Conservation (phyloP, 257 asterid species). For the Phtheirospermum japonicum region DNA sequence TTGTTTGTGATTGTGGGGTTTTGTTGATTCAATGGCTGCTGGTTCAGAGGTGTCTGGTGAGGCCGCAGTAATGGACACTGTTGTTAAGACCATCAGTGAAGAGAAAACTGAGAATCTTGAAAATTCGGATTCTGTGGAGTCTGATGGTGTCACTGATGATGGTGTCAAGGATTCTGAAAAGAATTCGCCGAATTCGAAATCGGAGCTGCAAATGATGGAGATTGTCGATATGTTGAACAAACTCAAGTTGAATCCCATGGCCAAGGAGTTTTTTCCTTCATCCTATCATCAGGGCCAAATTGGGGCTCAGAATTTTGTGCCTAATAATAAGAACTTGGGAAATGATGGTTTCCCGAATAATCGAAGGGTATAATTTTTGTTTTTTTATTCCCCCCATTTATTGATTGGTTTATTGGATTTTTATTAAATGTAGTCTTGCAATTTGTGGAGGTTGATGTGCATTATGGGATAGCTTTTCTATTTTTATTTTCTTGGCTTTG, state of each 20-base stretch:
- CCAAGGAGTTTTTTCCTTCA: constrained; percentile 86
- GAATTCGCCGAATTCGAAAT: constrained; percentile 38
- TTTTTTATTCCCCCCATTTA: constrained; percentile 11
- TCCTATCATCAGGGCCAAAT: constrained; percentile 50
- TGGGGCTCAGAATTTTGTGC: constrained; percentile 40
- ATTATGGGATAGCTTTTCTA: constrained; percentile 6
- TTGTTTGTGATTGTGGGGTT: constrained; percentile 25
- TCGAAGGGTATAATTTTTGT: constrained; percentile 53
- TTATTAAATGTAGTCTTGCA: not conserved
- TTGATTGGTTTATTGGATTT: constrained; percentile 20
- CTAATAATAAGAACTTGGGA: constrained; percentile 40
- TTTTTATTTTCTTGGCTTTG: too few relatives aligned
- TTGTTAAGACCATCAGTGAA: constrained; percentile 31
- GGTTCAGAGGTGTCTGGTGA: constrained; percentile 73
- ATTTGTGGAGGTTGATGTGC: constrained; percentile 16
- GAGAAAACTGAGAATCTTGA: constrained; percentile 27
- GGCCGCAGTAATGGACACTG: constrained; percentile 48
- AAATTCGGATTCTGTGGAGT: constrained; percentile 38
- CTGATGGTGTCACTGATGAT: constrained; percentile 23
- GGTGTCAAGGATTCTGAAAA: constrained; percentile 41
- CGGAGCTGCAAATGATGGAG: constrained; percentile 59
- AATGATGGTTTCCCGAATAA: constrained; percentile 50
- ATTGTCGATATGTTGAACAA: constrained; percentile 63
- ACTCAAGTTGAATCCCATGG: constrained; percentile 77
- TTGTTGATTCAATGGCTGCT: constrained; percentile 64